These are phyloP conservation scores for Claviceps purpurea DNA, from an alignment of 2,329 filamentous ascomycete species.

Conservation along the genomic window DNA sequence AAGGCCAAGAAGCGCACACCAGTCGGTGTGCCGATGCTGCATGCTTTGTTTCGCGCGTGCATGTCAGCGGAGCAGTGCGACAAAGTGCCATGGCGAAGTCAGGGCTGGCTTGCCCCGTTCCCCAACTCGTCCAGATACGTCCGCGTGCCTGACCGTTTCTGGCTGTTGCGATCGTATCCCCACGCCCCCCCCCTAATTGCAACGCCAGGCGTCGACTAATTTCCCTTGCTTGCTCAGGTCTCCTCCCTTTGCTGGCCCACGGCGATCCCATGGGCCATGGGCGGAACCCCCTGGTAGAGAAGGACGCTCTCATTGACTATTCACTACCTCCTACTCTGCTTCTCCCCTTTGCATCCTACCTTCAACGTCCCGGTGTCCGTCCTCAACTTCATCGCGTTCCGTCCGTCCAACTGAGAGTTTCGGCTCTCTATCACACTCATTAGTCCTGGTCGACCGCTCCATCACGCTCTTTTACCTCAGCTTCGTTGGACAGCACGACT, in stretches of 20 bases:
- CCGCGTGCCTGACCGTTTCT: background rate
- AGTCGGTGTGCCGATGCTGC: background rate
- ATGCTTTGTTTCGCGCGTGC: background rate
- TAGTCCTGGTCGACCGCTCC: conserved; percentile 16
- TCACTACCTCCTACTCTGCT: conserved; percentile 6
- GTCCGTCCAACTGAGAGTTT: conserved; percentile 39
- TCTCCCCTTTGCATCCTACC: conserved; percentile 8
- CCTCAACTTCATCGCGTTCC: conserved; percentile 15
- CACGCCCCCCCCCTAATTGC: background rate
- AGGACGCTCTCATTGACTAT: background rate
- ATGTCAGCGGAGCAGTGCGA: background rate
- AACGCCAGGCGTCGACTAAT: conserved; percentile 2
- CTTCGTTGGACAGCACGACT: conserved; percentile 13
- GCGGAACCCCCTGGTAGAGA: background rate
- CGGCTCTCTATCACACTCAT: conserved; percentile 43
- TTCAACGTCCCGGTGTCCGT: conserved; percentile 13
- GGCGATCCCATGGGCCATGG: background rate
- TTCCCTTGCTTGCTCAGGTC: conserved; percentile 1
- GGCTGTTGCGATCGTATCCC: background rate
- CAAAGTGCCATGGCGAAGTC: background rate
- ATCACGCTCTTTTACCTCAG: conserved; percentile 17
- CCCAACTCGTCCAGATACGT: background rate
- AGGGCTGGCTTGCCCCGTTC: background rate
- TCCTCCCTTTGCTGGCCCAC: background rate
- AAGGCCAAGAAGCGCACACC: background rate